Evolutionary conservation across 148 eudicot species (phyloP).

Genomic region (Rhododendron vialii): DNA sequence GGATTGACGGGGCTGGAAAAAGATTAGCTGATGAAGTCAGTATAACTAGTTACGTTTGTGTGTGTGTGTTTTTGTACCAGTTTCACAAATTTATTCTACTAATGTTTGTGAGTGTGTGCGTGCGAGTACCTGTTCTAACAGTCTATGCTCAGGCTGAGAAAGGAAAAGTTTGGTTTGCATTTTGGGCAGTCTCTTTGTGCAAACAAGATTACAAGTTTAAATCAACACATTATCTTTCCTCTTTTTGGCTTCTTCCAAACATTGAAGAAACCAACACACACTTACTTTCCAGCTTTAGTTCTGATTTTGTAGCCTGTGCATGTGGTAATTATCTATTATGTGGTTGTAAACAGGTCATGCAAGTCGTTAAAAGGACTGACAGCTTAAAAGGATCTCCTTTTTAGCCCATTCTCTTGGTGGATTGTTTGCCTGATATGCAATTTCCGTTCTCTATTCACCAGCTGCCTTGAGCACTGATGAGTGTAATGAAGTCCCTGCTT

Average conservation of each 20-base stretch:
- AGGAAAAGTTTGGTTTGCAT: neutral
- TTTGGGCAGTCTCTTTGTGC: neutral
- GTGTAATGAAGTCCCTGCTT: constrained; percentile 17
- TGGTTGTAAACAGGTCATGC: constrained; percentile 48
- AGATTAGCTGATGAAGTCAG: constrained; percentile 95
- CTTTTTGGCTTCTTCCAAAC: neutral
- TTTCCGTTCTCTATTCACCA: constrained; percentile 57
- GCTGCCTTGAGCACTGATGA: constrained; percentile 20
- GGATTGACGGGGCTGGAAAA: constrained; percentile 90
- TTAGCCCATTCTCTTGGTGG: constrained; percentile 99
- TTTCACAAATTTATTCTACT: neutral
- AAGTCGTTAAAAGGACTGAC: constrained; percentile 63
- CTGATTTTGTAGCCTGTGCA: neutral
- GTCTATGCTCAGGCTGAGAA: neutral
- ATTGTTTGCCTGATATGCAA: constrained; percentile 85
- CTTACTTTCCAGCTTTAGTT: neutral
- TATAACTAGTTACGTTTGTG: neutral
- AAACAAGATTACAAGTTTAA: neutral
- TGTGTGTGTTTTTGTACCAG: neutral
- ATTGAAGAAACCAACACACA: neutral
- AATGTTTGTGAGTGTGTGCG: neutral
- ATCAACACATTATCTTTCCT: neutral
- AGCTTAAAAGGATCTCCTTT: constrained; percentile 83
- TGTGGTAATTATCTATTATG: constrained; percentile 6
- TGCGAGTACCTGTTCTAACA: neutral